A percentile compares a stretch with the other conserved stretches of the same genome.
phyloP scores from a whole-genome alignment of 148 eudicot species.

The Oxyria digyna region DNA sequence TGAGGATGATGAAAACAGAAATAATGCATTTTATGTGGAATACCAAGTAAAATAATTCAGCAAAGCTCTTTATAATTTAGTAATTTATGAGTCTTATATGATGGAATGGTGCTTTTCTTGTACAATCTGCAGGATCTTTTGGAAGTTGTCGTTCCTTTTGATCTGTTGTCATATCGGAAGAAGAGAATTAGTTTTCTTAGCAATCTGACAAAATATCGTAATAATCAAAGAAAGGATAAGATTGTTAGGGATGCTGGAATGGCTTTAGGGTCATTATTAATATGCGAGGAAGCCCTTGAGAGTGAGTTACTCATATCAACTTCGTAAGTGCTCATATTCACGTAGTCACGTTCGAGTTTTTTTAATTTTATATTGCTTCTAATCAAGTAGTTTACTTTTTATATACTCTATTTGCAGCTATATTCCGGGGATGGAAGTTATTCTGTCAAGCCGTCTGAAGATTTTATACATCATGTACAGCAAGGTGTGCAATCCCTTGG shows the following conservation, averaged over 20 bases:
- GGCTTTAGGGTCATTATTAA: constrained; percentile 62
- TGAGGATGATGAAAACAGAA: constrained; percentile 24
- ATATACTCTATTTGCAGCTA: constrained; percentile 43
- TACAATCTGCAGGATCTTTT: constrained; percentile 60
- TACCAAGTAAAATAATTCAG: neutral
- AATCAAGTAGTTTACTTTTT: neutral
- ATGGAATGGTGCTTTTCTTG: constrained; percentile 8
- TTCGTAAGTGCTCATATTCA: constrained; percentile 48
- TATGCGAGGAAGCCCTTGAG: constrained; percentile 91
- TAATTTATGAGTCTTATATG: neutral
- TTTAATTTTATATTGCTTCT: neutral
- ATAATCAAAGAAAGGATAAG: constrained; percentile 43
- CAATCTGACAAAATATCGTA: constrained; percentile 25
- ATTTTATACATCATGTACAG: constrained; percentile 85
- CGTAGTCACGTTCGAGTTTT: no score
- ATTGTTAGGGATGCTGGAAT: constrained; percentile 83
- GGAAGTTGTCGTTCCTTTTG: constrained; percentile 89
- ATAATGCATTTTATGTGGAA: neutral
- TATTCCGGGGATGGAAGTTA: constrained; percentile 95
- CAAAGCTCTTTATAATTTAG: neutral
- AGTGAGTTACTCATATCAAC: constrained; percentile 80
- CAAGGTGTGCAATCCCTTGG: constrained; percentile 56
- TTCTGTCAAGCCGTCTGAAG: constrained; percentile 76
- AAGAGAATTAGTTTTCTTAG: constrained; percentile 49
- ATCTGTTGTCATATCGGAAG: constrained; percentile 62